Base-by-base conservation (phyloP, 176 grass and related monocot genomes). In the Oryza officinalis region DNA sequence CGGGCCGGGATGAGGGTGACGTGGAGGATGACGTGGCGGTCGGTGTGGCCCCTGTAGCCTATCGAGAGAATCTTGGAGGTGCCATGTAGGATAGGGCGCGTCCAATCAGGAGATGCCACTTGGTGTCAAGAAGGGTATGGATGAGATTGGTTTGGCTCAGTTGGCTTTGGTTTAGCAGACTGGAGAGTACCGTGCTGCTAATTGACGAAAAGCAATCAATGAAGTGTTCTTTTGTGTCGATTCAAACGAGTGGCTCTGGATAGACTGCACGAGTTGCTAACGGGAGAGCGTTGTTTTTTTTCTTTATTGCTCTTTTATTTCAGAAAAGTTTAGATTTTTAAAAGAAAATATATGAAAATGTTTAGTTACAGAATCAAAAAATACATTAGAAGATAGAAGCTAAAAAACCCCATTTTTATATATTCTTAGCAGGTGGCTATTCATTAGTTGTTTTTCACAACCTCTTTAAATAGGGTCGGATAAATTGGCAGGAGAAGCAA, bases 31-130 rank as follows among this genome's bases (percentile, higher is more conserved):
- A 77, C 2, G 65, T 87, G 86, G 72, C 65, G 4, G 8, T 0
- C 4, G 6, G 37, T 8, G 52, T 27, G 84, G 22, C 10, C 72
- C 78, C 22, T 4, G 10, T 71, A 40, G 22, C 28, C 78, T 82
- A 87, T 82, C 79, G 8, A 52, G 28, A 41, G 38, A 82, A 77
- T 82, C 79, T n/a, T 27, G 17, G 3, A 38, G 1, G 79, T 17
- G 72, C 79, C 73, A 83, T 0, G 64, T 82, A 63, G 80, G 41
- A 52, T 17, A 1, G 65, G 22, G 2, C 4, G 0, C 10, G 8
- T 1, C 86, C 59, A 83, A 38, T 70, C 50, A 71, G 52, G 65
- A 47, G 10, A n/a, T 50, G 79, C 73, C 80, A 71, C 30, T 63
- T 61, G 79, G 4, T 13, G 14, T 8, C 60, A 6, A 3, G 63